Evolutionary conservation across 164 flowering plant genomes (phyloP), one percentile per base, ranked within the genome.

Genomic region (Chimonanthus praecox): DNA sequence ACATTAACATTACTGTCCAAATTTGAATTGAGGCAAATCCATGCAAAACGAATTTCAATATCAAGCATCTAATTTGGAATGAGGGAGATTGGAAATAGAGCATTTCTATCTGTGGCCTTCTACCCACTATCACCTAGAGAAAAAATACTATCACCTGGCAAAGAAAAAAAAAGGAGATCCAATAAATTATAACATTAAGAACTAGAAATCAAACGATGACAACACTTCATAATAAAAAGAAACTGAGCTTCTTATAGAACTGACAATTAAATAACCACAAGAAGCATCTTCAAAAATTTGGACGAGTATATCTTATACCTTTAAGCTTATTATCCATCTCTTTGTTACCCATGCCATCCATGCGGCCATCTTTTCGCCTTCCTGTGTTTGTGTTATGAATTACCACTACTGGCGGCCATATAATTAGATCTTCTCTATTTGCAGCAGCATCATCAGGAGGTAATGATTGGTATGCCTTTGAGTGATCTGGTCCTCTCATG

Each of bases 351-450:
- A 88, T 79, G 74, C 99, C 97, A 80, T 96, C 99, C 87, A 87
- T 81, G 73, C 91, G 97, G 58, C 97, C 99, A 63, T 92, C 98
- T 82, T 82, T 89, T 83, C 86, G 81, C 85, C 86, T 91, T 65
- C 99, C 98, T 21, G 93, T 84, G 70, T 76, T 71, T 68, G 98
- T 93, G 72, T 95, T 95, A 79, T 90, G 97, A 77, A 95, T 82
- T 67, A 95, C 85, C 73, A 95, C 98, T 64, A 81, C 3, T 72
- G 99, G 99, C 5, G 99, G 99, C 99, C 99, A 95, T 80, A 95
- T 77, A 64, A 95, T 86, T 71, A 91, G 84, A 85, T 95, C 97
- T 65, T 90, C 92, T 84, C 75, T 88, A 72, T 87, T 87, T 70
- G 88, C 89, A 64, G 83, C 85, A 71, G 90, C 97, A 76, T 88